These are phyloP conservation scores for Eucalyptus microcorys DNA, from an alignment of 345 rosid species.

Conservation along the genomic window DNA sequence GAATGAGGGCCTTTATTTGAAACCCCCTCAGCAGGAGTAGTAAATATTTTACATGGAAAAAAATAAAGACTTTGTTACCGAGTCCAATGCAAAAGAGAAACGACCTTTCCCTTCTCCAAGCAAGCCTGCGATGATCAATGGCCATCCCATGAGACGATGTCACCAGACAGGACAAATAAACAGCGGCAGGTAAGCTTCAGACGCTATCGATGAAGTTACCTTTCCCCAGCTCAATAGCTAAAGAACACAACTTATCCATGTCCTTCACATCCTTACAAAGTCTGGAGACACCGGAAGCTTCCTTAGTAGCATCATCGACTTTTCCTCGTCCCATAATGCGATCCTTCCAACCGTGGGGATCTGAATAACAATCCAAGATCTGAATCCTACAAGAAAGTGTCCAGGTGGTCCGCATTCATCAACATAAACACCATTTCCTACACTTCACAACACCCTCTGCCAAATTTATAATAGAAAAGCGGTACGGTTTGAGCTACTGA, in stretches of 20 bases:
- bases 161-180: background rate
- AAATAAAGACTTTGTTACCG: conserved; percentile 18
- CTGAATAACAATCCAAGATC: conserved; percentile 78
- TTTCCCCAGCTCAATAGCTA: conserved; percentile 57
- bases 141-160: background rate
- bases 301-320: background rate
- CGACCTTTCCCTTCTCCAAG: conserved; percentile 46
- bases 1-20: background rate
- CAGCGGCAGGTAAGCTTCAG: background rate
- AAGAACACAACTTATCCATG: conserved; percentile 35
- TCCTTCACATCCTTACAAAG: conserved; percentile 50
- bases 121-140: conserved; percentile 37
- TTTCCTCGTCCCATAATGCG: conserved; percentile 4
- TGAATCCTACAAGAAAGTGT: conserved; percentile 34
- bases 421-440: background rate
- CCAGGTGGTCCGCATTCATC: background rate
- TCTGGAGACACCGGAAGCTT: conserved; percentile 10
- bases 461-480: background rate
- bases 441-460: background rate
- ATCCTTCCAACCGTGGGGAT: conserved; percentile 83
- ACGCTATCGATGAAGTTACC: conserved; percentile 12
- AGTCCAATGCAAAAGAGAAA: conserved; percentile 75
- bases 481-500: background rate
- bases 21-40: background rate
- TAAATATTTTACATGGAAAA: background rate